A percentile compares a stretch with the other conserved stretches of the same genome.
Conservation (phyloP, 805 yeast genomes). For the Pichia paraexigua region DNA sequence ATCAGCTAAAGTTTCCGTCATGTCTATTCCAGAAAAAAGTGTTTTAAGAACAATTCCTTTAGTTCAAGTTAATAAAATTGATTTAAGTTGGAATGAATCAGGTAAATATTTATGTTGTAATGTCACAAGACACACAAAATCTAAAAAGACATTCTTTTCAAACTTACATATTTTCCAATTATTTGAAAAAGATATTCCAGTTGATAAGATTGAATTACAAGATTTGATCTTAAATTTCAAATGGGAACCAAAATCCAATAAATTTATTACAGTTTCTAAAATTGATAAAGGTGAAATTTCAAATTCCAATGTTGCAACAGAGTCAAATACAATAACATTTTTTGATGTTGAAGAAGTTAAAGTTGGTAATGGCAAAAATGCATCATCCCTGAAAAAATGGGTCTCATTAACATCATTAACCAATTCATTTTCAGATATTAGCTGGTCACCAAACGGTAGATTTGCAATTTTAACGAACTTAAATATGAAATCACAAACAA, state of each 20-base stretch:
- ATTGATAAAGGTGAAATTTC: conserved; percentile 32
- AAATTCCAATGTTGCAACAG: conserved; percentile 52
- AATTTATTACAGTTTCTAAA: conserved; percentile 74
- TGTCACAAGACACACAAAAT: conserved; percentile 95
- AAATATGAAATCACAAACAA: conserved; percentile 27
- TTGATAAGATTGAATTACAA: conserved; percentile 87
- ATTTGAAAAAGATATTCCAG: conserved; percentile 85
- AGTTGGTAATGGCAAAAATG: conserved; percentile 29
- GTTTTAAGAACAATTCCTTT: conserved; percentile 85
- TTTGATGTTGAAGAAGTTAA: conserved; percentile 65
- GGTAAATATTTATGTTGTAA: conserved; percentile 82
- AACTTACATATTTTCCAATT: conserved; percentile 87
- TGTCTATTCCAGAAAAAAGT: conserved; percentile 78
- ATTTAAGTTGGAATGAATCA: conserved; percentile 89
- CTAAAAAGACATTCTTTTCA: conserved; percentile 85
- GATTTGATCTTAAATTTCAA: conserved; percentile 82
- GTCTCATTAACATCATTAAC: conserved; percentile 48
- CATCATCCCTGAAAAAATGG: conserved; percentile 25
- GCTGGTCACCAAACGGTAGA: conserved; percentile 92
- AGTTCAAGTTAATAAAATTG: conserved; percentile 89
- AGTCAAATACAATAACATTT: conserved; percentile 61
- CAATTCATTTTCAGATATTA: conserved; percentile 51
- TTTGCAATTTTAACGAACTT: conserved; percentile 51
- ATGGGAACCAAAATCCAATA: conserved; percentile 92
- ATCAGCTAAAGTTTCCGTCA: conserved; percentile 87